Base-by-base conservation (phyloP, 2,329 filamentous ascomycete species). In the Moelleriella libera region DNA sequence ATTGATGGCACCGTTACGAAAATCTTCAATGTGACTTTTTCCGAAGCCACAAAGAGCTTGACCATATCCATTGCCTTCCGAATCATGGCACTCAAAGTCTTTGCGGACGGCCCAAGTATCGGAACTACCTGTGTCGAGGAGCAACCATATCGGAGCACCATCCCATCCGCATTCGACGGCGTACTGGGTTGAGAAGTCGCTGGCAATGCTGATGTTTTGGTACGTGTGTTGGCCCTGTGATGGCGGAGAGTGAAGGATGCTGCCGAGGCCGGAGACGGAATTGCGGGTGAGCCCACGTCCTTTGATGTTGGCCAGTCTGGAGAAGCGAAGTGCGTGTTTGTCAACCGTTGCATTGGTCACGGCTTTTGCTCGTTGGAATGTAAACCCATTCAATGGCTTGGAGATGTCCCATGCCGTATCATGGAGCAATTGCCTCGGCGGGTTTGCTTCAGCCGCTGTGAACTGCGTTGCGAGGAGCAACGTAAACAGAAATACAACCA, bases 61-160 rank as follows among this genome's bases (percentile, higher is more conserved):
- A 2, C 60, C 52, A 29, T 60, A 57, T 6, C 56, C 48, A 6
- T 55, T 51, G 12, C 67, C 66, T 0, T 53, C 48, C n/a, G 52
- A 55, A 48, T 67, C 64, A 37, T 65, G 55, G 51, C 72, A 76
- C 42, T 57, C 55, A 50, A 72, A 73, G 31, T 63, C 61, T 1
- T 54, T 55, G 9, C 60, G 59, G 34, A 65, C 64, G 2, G 67
- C 63, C 72, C 72, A 76, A 1, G 72, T 75, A 50, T 76, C 72
- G 28, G 71, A 67, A 54, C 70, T 74, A 29, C 69, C 72, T 0
- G 71, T 74, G 52, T 75, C 71, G 44, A 76, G 60, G 10, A 73
- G 54, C 30, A 76, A 55, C 60, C 63, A 67, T 31, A 67, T 53
- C 0, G 62, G 60, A 6, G 56, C 56, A 12, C 58, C 59, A 37